Evolutionary conservation across 208 protist species (phyloP).

Genomic region (Crithidia bombi): DNA sequence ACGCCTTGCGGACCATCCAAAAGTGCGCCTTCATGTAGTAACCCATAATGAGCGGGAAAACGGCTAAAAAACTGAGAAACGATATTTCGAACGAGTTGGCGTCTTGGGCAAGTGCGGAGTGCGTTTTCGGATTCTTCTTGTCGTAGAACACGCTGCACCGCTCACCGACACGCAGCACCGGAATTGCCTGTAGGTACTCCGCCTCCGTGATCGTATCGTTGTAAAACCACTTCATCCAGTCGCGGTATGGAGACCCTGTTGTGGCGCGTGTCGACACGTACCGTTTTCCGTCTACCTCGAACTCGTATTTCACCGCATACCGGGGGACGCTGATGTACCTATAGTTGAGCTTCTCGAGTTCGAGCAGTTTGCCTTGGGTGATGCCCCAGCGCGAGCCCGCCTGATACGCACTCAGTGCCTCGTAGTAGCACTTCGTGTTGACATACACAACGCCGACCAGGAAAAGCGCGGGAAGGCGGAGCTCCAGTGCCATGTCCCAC

Average conservation of each 20-base stretch:
- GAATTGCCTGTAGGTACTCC: conserved; percentile 89
- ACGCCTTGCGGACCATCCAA: conserved; percentile 79
- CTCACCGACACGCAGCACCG: conserved; percentile 80
- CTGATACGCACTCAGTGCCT: conserved; percentile 72
- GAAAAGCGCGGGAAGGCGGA: conserved; percentile 77
- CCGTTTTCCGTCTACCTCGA: conserved; percentile 78
- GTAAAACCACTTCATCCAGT: conserved; percentile 81
- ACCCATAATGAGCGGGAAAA: conserved; percentile 86
- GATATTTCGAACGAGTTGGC: conserved; percentile 91
- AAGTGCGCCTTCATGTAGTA: conserved; percentile 84
- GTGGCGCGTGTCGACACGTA: conserved; percentile 83
- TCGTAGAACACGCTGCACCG: conserved; percentile 88
- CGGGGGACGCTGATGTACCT: conserved; percentile 85
- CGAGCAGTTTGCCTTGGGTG: conserved; percentile 73
- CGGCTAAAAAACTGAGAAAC: conserved; percentile 70
- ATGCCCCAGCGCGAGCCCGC: conserved; percentile 73
- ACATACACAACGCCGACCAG: conserved; percentile 67
- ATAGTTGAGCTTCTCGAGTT: conserved; percentile 89
- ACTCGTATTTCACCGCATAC: conserved; percentile 87
- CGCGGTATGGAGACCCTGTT: conserved; percentile 82
- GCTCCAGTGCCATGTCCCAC: conserved; percentile 86
- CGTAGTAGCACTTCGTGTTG: conserved; percentile 85
- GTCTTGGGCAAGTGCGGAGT: conserved; percentile 83
- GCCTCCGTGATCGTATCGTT: conserved; percentile 90
- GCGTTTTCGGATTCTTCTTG: conserved; percentile 71